Base-by-base conservation (phyloP, 2,329 filamentous ascomycete species). In the Aureobasidium sp. region DNA sequence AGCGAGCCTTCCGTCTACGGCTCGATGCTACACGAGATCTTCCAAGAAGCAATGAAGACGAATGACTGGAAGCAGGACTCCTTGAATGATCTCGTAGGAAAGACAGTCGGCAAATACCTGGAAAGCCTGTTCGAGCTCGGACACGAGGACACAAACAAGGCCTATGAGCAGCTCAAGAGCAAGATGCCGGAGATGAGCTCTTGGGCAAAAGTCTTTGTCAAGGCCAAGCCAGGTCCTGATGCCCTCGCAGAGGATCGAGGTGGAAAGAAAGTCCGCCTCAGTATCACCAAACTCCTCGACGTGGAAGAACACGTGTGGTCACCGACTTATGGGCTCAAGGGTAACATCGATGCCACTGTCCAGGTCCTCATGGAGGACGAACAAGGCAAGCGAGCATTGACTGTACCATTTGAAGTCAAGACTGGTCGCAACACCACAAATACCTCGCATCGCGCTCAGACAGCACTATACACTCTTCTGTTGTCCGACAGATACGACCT, bases 301-400 rank as follows among this genome's bases (percentile, higher is more conserved):
- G 88, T 98, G 8, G 93, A 98, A 67, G 93, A 98, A 68, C 93
- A 97, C 65, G 84, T 98, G 24, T 98, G 93, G 93, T 97, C 91
- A 6, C 93, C 93, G 0, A 91, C 90, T 81, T 98, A 95, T 66
- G 93, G 93, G 0, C 75, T 98, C 14, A 98, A 98, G 68, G 93
- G 93, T 25, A 98, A 97, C 62, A 93, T 98, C 56, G 93, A 98
- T 70, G 93, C 93, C 24, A 97, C 93, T 0, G 87, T 98, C 1
- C 88, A 98, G 71, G 86, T 93, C 14, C 81, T 80, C 0, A 86
- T 96, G 75, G 75, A 80, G 53, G 86, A 95, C 54, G 80, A 82
- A 22, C 73, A 78, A n/a, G 76, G 79, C 25, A 70, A 74, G 41
- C 81, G 81, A 56, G 87, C 61, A 14, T 73, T 97, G 57, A 90